These are phyloP conservation scores for Taiozyma sp. DNA, from an alignment of 1,139 yeast species.

Conservation along the genomic window DNA sequence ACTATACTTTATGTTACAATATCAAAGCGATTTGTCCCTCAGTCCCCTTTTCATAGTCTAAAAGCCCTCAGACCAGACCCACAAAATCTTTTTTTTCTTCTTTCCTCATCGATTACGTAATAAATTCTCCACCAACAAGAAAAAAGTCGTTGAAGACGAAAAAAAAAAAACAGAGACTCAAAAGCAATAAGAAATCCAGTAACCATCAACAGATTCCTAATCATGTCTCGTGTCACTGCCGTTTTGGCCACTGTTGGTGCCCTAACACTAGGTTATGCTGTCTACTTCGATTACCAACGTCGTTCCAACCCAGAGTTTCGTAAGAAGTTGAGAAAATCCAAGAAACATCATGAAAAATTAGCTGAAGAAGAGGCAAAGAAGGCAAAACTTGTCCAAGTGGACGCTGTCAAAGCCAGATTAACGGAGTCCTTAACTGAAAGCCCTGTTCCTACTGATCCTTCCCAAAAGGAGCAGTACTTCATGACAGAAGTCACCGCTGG, in stretches of 20 bases:
- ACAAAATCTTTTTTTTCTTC: too few relatives aligned
- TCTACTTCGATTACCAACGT: slow-evolving; percentile 88
- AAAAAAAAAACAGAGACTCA: neutral
- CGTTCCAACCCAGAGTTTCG: slow-evolving; percentile 81
- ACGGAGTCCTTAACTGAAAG: slow-evolving; percentile 56
- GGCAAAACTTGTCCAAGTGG: slow-evolving; percentile 55
- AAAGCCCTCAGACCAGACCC: too few relatives aligned
- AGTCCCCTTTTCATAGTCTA: too few relatives aligned
- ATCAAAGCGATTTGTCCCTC: too few relatives aligned
- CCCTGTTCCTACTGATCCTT: slow-evolving; percentile 71
- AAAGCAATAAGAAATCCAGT: neutral
- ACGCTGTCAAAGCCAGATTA: slow-evolving; percentile 55
- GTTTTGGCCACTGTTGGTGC: slow-evolving; percentile 47
- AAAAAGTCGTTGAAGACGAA: neutral
- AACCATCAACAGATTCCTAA: neutral
- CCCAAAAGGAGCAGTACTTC: slow-evolving; percentile 68
- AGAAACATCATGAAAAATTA: slow-evolving; percentile 52
- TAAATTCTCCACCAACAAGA: neutral
- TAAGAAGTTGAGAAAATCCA: slow-evolving; percentile 58
- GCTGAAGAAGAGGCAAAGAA: slow-evolving; percentile 53
- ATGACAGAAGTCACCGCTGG: slow-evolving; percentile 81
- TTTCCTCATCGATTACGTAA: neutral
- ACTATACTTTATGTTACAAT: too few relatives aligned
- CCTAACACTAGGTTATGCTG: slow-evolving; percentile 69
- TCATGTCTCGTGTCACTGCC: slow-evolving; percentile 28